phyloP scores from a whole-genome alignment of 2,329 filamentous ascomycete species.

The Nothophoma quercina region DNA sequence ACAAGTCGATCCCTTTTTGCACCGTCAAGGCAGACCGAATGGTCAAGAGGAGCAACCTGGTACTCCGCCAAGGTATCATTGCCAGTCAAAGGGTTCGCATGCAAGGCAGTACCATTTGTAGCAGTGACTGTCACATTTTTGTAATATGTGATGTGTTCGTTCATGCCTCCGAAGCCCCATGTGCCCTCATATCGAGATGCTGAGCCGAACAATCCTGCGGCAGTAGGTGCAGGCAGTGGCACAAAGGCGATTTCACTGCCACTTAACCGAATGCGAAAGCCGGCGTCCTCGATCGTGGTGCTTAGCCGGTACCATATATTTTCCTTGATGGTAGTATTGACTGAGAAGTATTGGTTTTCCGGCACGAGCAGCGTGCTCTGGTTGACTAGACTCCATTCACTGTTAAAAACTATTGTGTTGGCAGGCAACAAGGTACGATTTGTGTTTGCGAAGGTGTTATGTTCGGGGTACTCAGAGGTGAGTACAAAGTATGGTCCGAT shows the following conservation, averaged over 20 bases:
- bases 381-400: constrained; percentile 48
- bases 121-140: constrained; percentile 41
- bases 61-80: constrained; percentile 48
- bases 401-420: constrained; percentile 47
- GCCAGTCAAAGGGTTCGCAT: constrained; percentile 41
- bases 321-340: constrained; percentile 36
- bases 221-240: constrained; percentile 6
- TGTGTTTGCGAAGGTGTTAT: constrained; percentile 43
- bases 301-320: constrained; percentile 50
- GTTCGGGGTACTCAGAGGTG: constrained; percentile 24
- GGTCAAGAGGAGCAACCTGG: constrained; percentile 43
- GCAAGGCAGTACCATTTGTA: constrained; percentile 42
- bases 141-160: constrained; percentile 51
- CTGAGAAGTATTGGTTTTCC: constrained; percentile 7
- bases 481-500: constrained; percentile 35
- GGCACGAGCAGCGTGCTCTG: constrained; percentile 39
- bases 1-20: constrained; percentile 53
- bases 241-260: constrained; percentile 28
- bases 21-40: constrained; percentile 53
- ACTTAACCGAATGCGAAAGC: constrained; percentile 41
- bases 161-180: constrained; percentile 53
- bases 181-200: constrained; percentile 24
- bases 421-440: constrained; percentile 46
- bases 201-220: not conserved
- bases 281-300: constrained; percentile 40